These are phyloP conservation scores for Aspergillus luchuensis DNA, from an alignment of 2,329 filamentous ascomycete species.

Conservation along the genomic window DNA sequence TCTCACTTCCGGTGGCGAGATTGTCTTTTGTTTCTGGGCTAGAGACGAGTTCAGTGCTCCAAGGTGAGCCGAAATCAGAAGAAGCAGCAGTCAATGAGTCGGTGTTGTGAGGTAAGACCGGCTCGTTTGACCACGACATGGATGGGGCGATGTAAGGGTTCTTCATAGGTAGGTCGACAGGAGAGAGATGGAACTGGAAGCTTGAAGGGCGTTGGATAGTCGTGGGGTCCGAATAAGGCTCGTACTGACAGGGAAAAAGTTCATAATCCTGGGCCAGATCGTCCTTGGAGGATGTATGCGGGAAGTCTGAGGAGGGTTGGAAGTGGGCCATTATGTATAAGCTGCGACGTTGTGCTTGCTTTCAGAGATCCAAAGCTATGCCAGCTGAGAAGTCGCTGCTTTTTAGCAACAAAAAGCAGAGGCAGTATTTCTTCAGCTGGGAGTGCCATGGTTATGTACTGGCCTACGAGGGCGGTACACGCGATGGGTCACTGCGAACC, in stretches of 20 bases:
- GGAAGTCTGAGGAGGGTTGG: constrained; percentile 2
- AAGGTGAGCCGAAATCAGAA: constrained; percentile 17
- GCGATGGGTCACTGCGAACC: constrained; percentile 1
- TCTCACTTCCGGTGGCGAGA: constrained; percentile 22
- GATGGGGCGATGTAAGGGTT: not conserved
- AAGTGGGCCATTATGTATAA: constrained; percentile 5
- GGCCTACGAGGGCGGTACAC: constrained; percentile 1
- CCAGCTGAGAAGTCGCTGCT: not conserved
- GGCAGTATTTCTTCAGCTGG: constrained; percentile 14
- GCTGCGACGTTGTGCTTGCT: not conserved
- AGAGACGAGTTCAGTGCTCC: constrained; percentile 26
- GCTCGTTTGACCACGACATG: constrained; percentile 1
- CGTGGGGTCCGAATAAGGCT: constrained; percentile 7
- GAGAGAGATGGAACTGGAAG: not conserved
- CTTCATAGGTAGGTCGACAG: not conserved
- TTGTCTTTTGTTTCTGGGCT: constrained; percentile 28
- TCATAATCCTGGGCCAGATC: constrained; percentile 10
- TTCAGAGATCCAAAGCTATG: constrained; percentile 1
- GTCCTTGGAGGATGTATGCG: not conserved
- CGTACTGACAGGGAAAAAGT: constrained; percentile 4
- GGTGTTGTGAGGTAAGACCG: not conserved
- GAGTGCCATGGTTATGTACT: not conserved
- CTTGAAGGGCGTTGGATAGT: constrained; percentile 1
- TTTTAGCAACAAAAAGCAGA: constrained; percentile 8
- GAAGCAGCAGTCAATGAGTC: not conserved